Evolutionary conservation across 1,284 basidiomycete species (phyloP), one percentile per base, ranked within the genome.

Genomic region (Fomes fomentarius): DNA sequence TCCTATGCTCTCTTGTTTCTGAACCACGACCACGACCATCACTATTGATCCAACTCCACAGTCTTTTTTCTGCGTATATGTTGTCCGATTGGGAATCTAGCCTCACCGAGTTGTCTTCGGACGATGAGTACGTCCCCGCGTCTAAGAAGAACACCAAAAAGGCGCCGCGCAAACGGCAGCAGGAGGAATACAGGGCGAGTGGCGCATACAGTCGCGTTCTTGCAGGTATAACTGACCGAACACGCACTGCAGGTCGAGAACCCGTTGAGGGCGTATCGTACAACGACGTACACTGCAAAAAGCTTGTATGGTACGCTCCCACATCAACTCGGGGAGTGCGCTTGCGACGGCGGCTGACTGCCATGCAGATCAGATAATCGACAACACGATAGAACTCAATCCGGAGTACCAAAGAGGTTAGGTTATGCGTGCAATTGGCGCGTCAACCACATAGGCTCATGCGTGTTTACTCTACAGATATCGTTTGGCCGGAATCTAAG

Each of bases 391-490:
- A 43, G 69, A 81, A 52, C 68, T 82, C 22, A 72, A 82, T 62
- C 81, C 81, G 0, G 79, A 79, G 42, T 82, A 82, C 64, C 80
- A 82, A 56, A 69, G 81, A 66, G 80, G 81, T 78, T 47, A 54
- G 69, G 47, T 25, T 21, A 14, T 33, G 10, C 45, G 37, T 15
- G 5, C n/a, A 24, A 21, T 17, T 21, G 26, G 10, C 14, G 1
- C 24, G n/a, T n/a, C 10, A 12, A 21, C 28, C 10, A 25, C 35
- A 25, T 11, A 25, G 19, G 15, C 26, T 48, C 15, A 48, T 19
- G 12, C 33, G 26, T 28, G 1, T 24, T 33, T 19, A 11, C 37
- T 11, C 28, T 21, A n/a, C 47, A 82, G 81, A 79, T 53, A 68
- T 83, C 14, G 81, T 83, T 7, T 83, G 88, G 89, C 72, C 82